Percentiles rank a stretch among this genome's conserved stretches.
These are phyloP conservation scores for Aspergillus haitiensis DNA, from an alignment of 495 filamentous ascomycete species.

Conservation along the genomic window DNA sequence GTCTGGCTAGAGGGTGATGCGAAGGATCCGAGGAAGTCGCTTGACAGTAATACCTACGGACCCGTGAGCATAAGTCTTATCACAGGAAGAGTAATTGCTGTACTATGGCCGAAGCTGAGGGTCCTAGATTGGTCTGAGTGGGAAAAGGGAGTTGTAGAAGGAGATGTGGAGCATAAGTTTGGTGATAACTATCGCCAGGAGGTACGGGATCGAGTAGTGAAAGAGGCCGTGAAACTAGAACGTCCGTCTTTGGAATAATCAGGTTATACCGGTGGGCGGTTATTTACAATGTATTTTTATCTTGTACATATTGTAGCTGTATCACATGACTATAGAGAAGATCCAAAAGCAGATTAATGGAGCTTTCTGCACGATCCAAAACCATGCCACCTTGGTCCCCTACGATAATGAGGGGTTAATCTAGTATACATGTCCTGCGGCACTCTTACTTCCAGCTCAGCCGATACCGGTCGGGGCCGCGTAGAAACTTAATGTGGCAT, in stretches of 20 bases:
- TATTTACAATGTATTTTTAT: background rate
- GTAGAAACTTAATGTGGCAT: no score
- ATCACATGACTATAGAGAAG: background rate
- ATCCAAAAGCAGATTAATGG: no score
- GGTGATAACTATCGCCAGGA: constrained; percentile 42
- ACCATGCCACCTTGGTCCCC: no score
- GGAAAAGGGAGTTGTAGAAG: constrained; percentile 35
- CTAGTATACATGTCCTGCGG: no score
- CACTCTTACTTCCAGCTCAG: no score
- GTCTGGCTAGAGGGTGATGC: constrained; percentile 80
- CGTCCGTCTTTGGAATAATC: constrained; percentile 29
- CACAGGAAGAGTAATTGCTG: constrained; percentile 60
- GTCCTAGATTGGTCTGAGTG: constrained; percentile 45
- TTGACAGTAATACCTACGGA: constrained; percentile 77
- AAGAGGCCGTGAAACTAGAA: constrained; percentile 43
- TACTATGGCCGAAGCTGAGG: constrained; percentile 61
- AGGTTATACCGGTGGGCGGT: no score
- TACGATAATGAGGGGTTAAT: no score
- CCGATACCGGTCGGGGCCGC: no score
- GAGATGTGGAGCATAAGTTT: constrained; percentile 21
- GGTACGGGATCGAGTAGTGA: constrained; percentile 42
- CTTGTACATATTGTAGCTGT: background rate
- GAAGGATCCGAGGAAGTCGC: constrained; percentile 50
- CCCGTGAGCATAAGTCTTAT: constrained; percentile 63
- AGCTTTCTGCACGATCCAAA: no score